These are phyloP conservation scores for Leptosphaerulina australis DNA, from an alignment of 2,329 filamentous ascomycete genomes.

Conservation along the genomic window DNA sequence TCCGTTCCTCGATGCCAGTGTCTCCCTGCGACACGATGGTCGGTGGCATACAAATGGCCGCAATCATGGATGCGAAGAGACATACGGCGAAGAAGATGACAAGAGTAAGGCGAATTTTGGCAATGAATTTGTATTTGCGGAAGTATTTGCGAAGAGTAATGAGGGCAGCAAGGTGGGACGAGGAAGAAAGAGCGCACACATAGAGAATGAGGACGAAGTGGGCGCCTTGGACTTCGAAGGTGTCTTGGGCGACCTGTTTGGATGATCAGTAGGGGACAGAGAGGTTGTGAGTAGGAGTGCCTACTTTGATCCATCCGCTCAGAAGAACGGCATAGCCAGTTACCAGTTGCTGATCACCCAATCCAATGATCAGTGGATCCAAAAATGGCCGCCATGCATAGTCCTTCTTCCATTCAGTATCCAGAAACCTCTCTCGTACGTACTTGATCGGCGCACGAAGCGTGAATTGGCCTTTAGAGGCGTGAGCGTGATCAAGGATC, in stretches of 20 bases:
- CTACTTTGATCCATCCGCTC: constrained; percentile 41
- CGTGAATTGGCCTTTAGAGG: constrained; percentile 34
- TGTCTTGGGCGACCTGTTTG: constrained; percentile 32
- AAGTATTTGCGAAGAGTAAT: constrained; percentile 43
- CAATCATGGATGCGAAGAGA: constrained; percentile 36
- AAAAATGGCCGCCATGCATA: constrained; percentile 41
- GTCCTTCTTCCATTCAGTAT: constrained; percentile 39
- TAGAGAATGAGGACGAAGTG: constrained; percentile 43
- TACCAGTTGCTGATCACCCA: constrained; percentile 42
- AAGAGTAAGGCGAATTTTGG: constrained; percentile 35
- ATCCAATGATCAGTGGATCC: constrained; percentile 40
- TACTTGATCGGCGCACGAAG: constrained; percentile 29
- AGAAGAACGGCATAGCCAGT: constrained; percentile 42
- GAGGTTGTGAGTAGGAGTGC: not conserved
- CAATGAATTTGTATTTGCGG: constrained; percentile 36
- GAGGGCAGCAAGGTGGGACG: constrained; percentile 42
- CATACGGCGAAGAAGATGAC: constrained; percentile 38
- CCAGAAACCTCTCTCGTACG: constrained; percentile 30
- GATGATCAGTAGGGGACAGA: too few species aligned
- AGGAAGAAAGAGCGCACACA: constrained; percentile 40
- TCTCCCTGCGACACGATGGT: constrained; percentile 4
- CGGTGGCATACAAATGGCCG: constrained; percentile 30
- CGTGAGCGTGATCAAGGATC: constrained; percentile 40
- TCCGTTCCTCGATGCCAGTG: constrained; percentile 13
- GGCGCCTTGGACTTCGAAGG: constrained; percentile 35